These are phyloP conservation scores for Dryas integrifolia DNA, from an alignment of 331 rosid species.

Conservation along the genomic window DNA sequence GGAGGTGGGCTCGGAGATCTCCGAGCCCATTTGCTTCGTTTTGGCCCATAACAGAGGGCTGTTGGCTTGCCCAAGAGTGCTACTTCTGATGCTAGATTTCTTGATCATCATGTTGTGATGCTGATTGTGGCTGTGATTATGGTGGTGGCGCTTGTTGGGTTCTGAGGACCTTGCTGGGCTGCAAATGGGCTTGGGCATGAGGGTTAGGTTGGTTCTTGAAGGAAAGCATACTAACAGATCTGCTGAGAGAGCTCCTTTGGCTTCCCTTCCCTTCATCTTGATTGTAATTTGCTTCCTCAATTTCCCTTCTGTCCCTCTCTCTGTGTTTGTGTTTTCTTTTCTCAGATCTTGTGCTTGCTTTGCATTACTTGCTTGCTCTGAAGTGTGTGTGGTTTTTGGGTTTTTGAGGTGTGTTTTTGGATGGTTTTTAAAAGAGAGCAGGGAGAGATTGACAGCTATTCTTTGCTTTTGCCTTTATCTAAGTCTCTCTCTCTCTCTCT, in stretches of 20 bases:
- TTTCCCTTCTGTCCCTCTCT: background rate
- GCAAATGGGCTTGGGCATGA: conserved; percentile 78
- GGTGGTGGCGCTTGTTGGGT: conserved; percentile 45
- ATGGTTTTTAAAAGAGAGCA: conserved; percentile 48
- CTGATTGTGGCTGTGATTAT: conserved; percentile 12
- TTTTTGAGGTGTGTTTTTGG: conserved; percentile 8
- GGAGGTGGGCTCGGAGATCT: conserved; percentile 74
- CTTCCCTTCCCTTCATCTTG: conserved; percentile 52
- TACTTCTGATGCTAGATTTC: conserved; percentile 42
- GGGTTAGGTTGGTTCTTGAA: conserved; percentile 58
- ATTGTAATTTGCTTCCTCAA: background rate
- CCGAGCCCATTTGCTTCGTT: conserved; percentile 55
- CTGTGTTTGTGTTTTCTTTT: background rate
- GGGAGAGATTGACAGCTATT: conserved; percentile 55
- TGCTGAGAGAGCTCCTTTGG: conserved; percentile 56
- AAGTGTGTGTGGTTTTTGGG: conserved; percentile 1
- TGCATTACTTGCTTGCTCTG: conserved; percentile 11
- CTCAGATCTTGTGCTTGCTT: conserved; percentile 38
- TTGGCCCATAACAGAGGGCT: conserved; percentile 78
- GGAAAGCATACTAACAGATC: conserved; percentile 86
- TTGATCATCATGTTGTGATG: conserved; percentile 36
- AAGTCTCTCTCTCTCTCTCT: background rate
- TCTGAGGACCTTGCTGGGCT: conserved; percentile 72
- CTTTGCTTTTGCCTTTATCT: conserved; percentile 39
- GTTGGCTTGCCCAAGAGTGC: conserved; percentile 36